phyloP scores from a whole-genome alignment of 1,139 yeast species.

The Candida gigantensis region DNA sequence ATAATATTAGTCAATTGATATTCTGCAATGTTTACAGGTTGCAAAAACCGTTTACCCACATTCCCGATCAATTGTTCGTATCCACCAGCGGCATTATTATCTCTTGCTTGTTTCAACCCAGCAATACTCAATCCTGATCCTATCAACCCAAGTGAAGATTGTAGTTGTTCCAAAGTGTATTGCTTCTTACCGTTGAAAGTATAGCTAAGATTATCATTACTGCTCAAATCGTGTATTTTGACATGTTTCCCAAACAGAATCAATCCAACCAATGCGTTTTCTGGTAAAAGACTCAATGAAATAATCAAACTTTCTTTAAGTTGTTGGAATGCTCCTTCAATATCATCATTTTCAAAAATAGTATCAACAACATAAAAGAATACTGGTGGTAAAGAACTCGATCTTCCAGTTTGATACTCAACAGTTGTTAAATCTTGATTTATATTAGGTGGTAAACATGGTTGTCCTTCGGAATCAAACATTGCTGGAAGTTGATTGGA shows the following conservation, averaged over 20 bases:
- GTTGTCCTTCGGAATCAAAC: constrained; percentile 17
- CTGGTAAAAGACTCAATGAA: constrained; percentile 60
- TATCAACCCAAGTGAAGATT: constrained; percentile 53
- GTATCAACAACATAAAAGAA: constrained; percentile 70
- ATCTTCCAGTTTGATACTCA: constrained; percentile 58
- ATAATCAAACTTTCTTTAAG: constrained; percentile 56
- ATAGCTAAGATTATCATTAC: constrained; percentile 27
- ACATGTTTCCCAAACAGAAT: constrained; percentile 68
- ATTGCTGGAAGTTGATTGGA: constrained; percentile 45
- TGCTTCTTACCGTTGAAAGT: constrained; percentile 63
- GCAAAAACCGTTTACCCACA: constrained; percentile 42
- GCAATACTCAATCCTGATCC: constrained; percentile 36
- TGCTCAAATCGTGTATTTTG: constrained; percentile 56
- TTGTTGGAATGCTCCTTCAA: constrained; percentile 42
- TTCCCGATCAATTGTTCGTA: constrained; percentile 24
- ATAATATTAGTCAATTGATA: constrained; percentile 55
- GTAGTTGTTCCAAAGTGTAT: constrained; percentile 53
- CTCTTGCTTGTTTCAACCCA: constrained; percentile 3
- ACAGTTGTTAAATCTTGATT: constrained; percentile 51
- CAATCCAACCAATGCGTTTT: constrained; percentile 57
- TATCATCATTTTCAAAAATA: constrained; percentile 50
- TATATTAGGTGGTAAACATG: constrained; percentile 32
- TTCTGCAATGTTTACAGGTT: constrained; percentile 53
- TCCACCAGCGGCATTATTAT: constrained; percentile 7
- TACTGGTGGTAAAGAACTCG: constrained; percentile 47